Evolutionary conservation across 306 rosid genomes (phyloP), one percentile per base, ranked within the genome.

Genomic region (Cucumis melo): DNA sequence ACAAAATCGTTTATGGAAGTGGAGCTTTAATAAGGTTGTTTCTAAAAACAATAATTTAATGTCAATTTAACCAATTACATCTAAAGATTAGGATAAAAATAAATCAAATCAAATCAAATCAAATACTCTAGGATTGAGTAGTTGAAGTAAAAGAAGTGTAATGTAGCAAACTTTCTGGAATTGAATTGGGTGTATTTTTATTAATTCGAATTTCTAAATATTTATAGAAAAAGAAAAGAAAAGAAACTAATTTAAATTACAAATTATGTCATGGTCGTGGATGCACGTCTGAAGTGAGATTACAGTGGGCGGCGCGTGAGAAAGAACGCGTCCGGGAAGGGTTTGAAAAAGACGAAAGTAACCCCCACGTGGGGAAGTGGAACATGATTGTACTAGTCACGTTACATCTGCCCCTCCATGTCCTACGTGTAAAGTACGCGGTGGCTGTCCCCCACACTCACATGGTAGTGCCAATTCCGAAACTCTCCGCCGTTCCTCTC

Each of bases 351-450:
- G 53, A 39, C 73, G 53, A 41, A 38, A 66, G 53, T 66, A 39
- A 17, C 73, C 73, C 73, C 73, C 73, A 66, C 53, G 29, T n/a
- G 53, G 39, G 50, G 19, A 6, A 19, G 2, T 70, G 38, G 75
- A 70, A 14, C 75, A 46, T 70, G 75, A 8, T 23, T 15, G 75
- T 46, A 46, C 75, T 14, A 10, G 21, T 70, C 75, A 48, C 12
- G 21, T 42, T 41, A 44, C 75, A 7, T 42, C 38, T 68, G 56
- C 57, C 75, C 75, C 57, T 70, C 14, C 14, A 70, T 7, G 75
- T 70, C 57, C 38, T 15, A 70, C n/a, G 75, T 44, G 75, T 70
- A 70, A 70, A 70, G 75, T 70, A 21, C 15, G 56, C 8, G 75
- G 53, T 21, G 57, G 56, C 29, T 12, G 8, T 39, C 0, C 75